Evolutionary conservation across 2,329 filamentous ascomycete species (phyloP).

Genomic region (Kalmusia sp.): DNA sequence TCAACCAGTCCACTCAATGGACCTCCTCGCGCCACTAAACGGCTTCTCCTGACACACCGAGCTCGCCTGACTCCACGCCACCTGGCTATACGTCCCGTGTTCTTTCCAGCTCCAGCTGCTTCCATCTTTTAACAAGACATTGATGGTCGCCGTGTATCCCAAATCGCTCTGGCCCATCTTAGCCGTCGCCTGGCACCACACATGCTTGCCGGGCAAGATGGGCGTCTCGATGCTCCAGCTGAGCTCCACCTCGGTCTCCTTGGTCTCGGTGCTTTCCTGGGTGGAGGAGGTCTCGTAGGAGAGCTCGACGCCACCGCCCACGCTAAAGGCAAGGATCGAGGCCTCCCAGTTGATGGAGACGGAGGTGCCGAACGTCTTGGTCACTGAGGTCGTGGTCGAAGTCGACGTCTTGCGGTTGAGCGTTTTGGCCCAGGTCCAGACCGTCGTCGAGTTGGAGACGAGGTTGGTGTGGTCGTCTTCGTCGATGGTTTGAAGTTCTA

Average conservation of each 20-base stretch:
- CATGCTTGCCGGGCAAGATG: not conserved
- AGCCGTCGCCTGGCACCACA: slow-evolving; percentile 1
- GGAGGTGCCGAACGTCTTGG: not conserved
- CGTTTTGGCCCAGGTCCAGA: not conserved
- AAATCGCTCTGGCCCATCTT: not conserved
- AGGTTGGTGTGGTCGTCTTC: not conserved
- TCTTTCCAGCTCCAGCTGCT: not conserved
- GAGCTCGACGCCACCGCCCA: not conserved
- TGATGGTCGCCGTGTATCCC: not conserved
- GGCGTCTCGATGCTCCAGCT: not conserved
- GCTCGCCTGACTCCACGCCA: not conserved
- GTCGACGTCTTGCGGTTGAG: not conserved
- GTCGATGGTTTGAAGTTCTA: not conserved
- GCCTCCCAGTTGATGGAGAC: not conserved
- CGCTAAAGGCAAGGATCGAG: not conserved
- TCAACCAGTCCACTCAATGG: slow-evolving; percentile 1
- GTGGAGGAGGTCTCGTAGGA: not conserved
- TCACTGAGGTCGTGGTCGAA: not conserved
- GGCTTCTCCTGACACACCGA: not conserved
- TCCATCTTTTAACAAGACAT: not conserved
- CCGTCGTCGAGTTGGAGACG: not conserved
- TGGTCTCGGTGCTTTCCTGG: not conserved
- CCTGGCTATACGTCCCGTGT: not conserved
- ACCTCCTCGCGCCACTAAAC: not conserved
- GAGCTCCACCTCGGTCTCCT: not conserved